phyloP scores from a whole-genome alignment of 345 rosid species.

The thale cress (Arabidopsis thaliana) region DNA sequence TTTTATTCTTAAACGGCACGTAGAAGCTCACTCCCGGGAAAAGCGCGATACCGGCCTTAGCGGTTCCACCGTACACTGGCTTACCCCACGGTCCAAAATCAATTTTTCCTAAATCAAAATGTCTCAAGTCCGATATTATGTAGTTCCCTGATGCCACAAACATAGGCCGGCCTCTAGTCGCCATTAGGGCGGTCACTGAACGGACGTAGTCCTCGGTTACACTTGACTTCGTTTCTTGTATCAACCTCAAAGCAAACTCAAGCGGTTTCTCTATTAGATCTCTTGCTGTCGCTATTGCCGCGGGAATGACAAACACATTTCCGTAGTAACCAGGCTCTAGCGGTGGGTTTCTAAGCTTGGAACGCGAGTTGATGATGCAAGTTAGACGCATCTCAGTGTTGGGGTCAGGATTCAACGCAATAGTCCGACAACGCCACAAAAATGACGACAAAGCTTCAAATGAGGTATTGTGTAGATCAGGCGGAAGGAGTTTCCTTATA shows the following conservation, averaged over 20 bases:
- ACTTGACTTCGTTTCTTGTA: slow-evolving; percentile 51
- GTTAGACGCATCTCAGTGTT: slow-evolving; percentile 56
- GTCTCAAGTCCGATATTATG: slow-evolving; percentile 57
- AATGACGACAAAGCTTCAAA: slow-evolving; percentile 58
- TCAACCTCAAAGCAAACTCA: slow-evolving; percentile 53
- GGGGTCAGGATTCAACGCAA: slow-evolving; percentile 55
- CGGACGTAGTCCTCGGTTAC: slow-evolving; percentile 47
- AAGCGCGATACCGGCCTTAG: slow-evolving; percentile 50
- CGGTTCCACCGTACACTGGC: slow-evolving; percentile 57
- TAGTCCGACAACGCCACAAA: slow-evolving; percentile 65
- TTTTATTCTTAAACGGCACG: slow-evolving; percentile 46
- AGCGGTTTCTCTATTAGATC: slow-evolving; percentile 52
- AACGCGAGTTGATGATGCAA: slow-evolving; percentile 52
- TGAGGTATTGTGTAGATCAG: slow-evolving; percentile 42
- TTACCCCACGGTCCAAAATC: slow-evolving; percentile 70
- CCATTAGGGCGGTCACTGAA: slow-evolving; percentile 43
- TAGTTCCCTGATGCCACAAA: slow-evolving; percentile 46
- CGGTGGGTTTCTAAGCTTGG: slow-evolving; percentile 48
- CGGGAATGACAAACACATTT: slow-evolving; percentile 52
- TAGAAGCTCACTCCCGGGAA: slow-evolving; percentile 54
- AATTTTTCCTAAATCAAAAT: slow-evolving; percentile 47
- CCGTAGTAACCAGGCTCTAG: slow-evolving; percentile 61
- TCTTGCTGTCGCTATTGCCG: slow-evolving; percentile 48
- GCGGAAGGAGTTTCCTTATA: slow-evolving; percentile 48
- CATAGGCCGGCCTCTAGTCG: slow-evolving; percentile 54